Conservation (phyloP, 2,329 filamentous ascomycete species). For the Stagonosporopsis vannaccii region DNA sequence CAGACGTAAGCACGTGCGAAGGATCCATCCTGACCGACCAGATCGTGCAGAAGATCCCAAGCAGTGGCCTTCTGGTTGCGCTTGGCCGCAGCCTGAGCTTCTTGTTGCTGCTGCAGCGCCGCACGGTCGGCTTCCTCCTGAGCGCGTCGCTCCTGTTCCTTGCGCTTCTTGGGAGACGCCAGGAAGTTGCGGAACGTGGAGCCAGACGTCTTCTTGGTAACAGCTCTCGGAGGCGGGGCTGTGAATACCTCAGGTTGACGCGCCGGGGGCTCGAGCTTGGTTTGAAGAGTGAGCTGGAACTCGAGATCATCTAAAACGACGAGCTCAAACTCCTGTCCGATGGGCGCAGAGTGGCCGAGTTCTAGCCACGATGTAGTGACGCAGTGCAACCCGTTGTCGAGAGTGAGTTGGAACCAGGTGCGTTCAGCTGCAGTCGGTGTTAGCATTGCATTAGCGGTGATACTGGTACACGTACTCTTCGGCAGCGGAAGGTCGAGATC, state of each 20-base stretch:
- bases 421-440: constrained; percentile 71
- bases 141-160: constrained; percentile 86
- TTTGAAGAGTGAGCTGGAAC: constrained; percentile 96
- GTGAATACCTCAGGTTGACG: constrained; percentile 40
- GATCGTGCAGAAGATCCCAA: constrained; percentile 85
- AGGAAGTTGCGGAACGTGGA: constrained; percentile 81
- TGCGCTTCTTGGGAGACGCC: constrained; percentile 93
- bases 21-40: constrained; percentile 90
- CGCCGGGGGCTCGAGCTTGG: constrained; percentile 84
- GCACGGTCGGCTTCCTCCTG: constrained; percentile 82
- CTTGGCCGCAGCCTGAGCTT: constrained; percentile 57
- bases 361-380: constrained; percentile 97
- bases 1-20: constrained; percentile 95
- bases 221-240: constrained; percentile 66
- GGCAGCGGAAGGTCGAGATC: constrained; percentile 91
- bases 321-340: constrained; percentile 97
- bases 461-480: constrained; percentile 70
- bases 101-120: constrained; percentile 55
- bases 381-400: constrained; percentile 98
- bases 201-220: constrained; percentile 75
- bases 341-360: constrained; percentile 87
- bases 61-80: constrained; percentile 70
- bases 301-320: constrained; percentile 98
- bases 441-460: constrained; percentile 7
- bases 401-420: constrained; percentile 91